Percentiles rank a stretch among this genome's conserved stretches.
phyloP scores from a whole-genome alignment of 192 early-diverging fungal genomes.

The Coemansia sp. region DNA sequence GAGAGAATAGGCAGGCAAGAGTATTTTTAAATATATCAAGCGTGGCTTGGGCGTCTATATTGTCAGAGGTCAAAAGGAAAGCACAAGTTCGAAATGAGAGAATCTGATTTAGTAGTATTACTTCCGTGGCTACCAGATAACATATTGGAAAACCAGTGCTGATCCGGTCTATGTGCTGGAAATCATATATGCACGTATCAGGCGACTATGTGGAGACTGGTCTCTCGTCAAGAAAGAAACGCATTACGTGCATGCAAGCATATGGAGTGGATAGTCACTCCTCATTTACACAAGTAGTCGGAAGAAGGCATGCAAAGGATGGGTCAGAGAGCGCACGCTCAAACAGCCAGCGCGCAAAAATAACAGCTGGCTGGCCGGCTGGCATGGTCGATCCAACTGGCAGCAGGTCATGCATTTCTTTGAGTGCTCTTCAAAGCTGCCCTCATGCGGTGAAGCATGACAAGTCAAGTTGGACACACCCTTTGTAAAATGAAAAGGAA shows the following conservation, averaged over 20 bases:
- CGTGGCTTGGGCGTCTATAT: not conserved
- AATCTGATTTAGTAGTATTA: not conserved
- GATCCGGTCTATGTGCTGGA: not conserved
- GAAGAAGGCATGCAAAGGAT: not conserved
- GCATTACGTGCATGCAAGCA: not conserved
- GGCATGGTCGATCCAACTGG: not conserved
- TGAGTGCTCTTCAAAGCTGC: not conserved
- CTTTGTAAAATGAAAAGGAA: conserved; percentile 1
- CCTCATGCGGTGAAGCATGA: not conserved
- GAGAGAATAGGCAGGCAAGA: not conserved
- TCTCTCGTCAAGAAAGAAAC: not conserved
- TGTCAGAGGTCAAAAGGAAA: not conserved
- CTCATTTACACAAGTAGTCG: not conserved
- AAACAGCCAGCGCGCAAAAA: not conserved
- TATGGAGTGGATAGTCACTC: not conserved
- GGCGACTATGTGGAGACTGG: not conserved
- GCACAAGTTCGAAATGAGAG: not conserved
- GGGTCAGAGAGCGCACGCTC: not conserved
- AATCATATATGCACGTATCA: not conserved
- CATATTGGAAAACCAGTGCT: not conserved
- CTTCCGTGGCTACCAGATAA: not conserved
- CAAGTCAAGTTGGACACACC: not conserved
- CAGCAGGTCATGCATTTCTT: not conserved
- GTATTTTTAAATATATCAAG: not conserved
- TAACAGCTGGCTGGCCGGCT: not conserved